Conservation (phyloP, 2,329 filamentous ascomycete species). For the Acrocalymma vagum region DNA sequence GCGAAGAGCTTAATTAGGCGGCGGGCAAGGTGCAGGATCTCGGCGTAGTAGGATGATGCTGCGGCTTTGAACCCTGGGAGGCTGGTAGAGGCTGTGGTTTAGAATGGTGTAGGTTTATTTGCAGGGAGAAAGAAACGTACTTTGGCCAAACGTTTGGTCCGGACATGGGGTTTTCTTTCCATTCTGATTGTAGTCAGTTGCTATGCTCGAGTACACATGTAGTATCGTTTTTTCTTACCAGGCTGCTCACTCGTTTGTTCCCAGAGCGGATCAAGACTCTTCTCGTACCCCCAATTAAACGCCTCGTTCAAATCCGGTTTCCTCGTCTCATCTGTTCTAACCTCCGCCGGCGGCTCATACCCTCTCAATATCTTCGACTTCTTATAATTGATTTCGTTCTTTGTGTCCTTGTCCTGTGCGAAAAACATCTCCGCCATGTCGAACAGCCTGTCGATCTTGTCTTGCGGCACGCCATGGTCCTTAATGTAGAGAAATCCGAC, state of each 20-base stretch:
- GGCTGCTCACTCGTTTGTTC: background rate
- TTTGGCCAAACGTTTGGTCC: constrained; percentile 59
- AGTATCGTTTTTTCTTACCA: no score
- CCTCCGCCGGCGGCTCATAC: background rate
- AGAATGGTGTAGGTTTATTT: no score
- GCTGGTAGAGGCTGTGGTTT: no score
- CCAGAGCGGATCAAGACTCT: constrained; percentile 6
- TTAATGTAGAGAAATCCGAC: constrained; percentile 19
- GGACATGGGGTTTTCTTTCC: constrained; percentile 47
- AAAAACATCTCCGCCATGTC: constrained; percentile 6
- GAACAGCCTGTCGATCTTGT: constrained; percentile 10
- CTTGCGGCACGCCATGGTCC: constrained; percentile 40
- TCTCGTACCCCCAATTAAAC: background rate
- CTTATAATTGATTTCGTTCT: constrained; percentile 6
- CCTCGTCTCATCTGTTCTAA: constrained; percentile 8
- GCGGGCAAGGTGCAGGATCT: constrained; percentile 60
- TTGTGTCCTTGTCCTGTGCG: background rate
- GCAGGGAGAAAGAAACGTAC: no score
- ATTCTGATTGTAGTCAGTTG: no score
- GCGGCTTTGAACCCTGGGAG: constrained; percentile 59
- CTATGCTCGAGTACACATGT: no score
- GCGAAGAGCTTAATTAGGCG: constrained; percentile 63
- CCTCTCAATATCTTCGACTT: constrained; percentile 2
- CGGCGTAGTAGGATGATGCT: constrained; percentile 57
- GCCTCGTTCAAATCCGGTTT: background rate